These are phyloP conservation scores for Saccharomycopsis fermentans DNA, from an alignment of 805 yeast species.

Conservation along the genomic window DNA sequence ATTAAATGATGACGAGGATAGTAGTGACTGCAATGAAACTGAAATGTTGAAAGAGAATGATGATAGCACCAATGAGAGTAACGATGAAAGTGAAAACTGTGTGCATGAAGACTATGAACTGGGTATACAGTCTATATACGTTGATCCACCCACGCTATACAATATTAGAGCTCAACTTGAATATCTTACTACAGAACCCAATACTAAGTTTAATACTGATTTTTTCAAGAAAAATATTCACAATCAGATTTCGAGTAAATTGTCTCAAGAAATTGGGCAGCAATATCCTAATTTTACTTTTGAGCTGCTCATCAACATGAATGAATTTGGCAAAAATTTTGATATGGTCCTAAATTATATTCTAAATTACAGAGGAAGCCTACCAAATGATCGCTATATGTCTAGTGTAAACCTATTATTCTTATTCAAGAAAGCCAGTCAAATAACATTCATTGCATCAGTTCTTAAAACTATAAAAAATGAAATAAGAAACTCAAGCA, in stretches of 20 bases:
- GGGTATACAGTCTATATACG: not conserved
- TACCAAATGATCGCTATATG: not conserved
- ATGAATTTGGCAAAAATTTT: slow-evolving; percentile 5
- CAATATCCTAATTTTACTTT: not conserved
- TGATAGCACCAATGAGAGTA: not conserved
- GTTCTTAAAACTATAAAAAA: not conserved
- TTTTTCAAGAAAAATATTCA: not conserved
- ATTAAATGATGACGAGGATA: not conserved
- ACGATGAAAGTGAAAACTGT: not conserved
- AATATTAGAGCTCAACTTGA: slow-evolving; percentile 14
- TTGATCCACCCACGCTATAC: slow-evolving; percentile 7
- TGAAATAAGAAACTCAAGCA: not conserved
- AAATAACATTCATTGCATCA: not conserved
- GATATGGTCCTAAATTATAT: slow-evolving; percentile 1
- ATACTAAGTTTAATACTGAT: not conserved
- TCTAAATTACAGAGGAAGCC: not conserved
- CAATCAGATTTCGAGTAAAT: not conserved
- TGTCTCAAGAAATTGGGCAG: not conserved
- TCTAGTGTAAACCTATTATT: not conserved
- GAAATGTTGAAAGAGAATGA: not conserved
- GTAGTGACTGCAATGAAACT: not conserved
- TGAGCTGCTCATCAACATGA: not conserved
- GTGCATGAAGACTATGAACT: not conserved
- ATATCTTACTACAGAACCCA: slow-evolving; percentile 15
- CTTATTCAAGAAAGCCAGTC: not conserved